Base-by-base conservation (phyloP, 75 land plant species). In the Cupressus sempervirens region DNA sequence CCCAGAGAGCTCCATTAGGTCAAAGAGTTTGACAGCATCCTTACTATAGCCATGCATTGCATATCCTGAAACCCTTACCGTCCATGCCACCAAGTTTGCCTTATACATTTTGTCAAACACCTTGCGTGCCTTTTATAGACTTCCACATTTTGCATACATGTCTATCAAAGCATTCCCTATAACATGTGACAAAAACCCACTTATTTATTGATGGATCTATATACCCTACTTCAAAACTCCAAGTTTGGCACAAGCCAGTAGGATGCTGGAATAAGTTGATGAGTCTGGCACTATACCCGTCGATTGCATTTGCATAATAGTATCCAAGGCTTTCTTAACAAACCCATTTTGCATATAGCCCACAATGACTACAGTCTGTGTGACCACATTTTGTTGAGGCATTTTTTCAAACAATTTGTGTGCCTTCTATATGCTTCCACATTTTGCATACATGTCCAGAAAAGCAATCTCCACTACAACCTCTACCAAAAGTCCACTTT, bases 61-160 rank as follows among this genome's bases (percentile, higher is more conserved):
- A 52, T 85, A 85, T n/a, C 86, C 85, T 85, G 85, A 38, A 41
- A 85, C 23, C 86, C 83, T 83, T 43, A 84, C 85, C 16, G 53
- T 85, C 85, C 86, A 85, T 32, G 84, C 83, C 32, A 62, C 85
- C n/a, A 83, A 62, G 41, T 86, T 87, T 46, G 46, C 58, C 26
- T 45, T 26, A 84, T 46, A 73, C 46, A 86, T 40, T 72, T 56
- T 43, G 52, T 85, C 87, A 65, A 86, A 86, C 46, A 86, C 30
- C 14, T 84, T 23, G 15, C 70, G 85, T 38, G 88, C 88, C 36
- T 87, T 87, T n/a, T 50, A 56, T 74, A 86, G 36, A 29, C 82
- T 72, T 50, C 88, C 88, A 86, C 88, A 87, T 35, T 86, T 74
- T 53, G 87, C 41, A 45, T 87, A 87, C 88, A 87, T 87, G 88